Evolutionary conservation across 352 stramenopile species (phyloP).

Genomic region (Bremia lactucae): DNA sequence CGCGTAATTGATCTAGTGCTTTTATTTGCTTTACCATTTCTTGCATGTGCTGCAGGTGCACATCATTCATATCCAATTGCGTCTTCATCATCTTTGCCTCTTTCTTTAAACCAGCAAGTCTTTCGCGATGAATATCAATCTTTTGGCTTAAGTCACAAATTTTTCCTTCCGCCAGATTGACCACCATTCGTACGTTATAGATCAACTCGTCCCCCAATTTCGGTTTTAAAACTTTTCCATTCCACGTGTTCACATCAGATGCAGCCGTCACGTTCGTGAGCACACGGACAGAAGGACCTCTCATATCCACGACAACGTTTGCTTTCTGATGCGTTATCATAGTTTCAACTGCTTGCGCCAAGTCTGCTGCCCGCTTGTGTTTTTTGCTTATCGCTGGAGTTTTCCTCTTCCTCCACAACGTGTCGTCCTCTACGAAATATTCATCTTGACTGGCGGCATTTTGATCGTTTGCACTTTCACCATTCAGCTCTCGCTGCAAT

Average conservation of each 20-base stretch:
- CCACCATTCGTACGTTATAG: conserved; percentile 85
- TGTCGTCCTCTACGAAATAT: conserved; percentile 52
- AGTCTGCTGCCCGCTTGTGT: conserved; percentile 55
- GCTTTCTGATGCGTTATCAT: conserved; percentile 35
- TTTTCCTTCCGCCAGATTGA: conserved; percentile 70
- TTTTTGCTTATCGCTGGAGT: conserved; percentile 21
- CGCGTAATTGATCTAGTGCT: conserved; percentile 25
- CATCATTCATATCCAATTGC: conserved; percentile 46
- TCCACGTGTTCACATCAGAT: conserved; percentile 41
- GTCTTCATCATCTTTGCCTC: conserved; percentile 50
- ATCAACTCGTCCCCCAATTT: conserved; percentile 87
- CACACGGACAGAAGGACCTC: conserved; percentile 71
- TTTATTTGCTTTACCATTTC: conserved; percentile 35
- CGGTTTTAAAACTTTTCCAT: conserved; percentile 34
- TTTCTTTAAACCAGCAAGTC: conserved; percentile 43
- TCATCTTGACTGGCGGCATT: conserved; percentile 12
- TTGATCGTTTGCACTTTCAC: conserved; percentile 47
- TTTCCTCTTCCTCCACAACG: conserved; percentile 76
- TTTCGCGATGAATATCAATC: conserved; percentile 38
- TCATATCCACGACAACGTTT: conserved; percentile 84
- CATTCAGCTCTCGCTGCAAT: conserved; percentile 86
- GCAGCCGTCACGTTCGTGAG: conserved; percentile 51
- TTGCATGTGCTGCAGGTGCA: conserved; percentile 41
- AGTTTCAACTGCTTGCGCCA: conserved; percentile 35
- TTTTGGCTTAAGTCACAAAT: conserved; percentile 74